Base-by-base conservation (phyloP, 23 red algal species). In the Gracilaria caudata region DNA sequence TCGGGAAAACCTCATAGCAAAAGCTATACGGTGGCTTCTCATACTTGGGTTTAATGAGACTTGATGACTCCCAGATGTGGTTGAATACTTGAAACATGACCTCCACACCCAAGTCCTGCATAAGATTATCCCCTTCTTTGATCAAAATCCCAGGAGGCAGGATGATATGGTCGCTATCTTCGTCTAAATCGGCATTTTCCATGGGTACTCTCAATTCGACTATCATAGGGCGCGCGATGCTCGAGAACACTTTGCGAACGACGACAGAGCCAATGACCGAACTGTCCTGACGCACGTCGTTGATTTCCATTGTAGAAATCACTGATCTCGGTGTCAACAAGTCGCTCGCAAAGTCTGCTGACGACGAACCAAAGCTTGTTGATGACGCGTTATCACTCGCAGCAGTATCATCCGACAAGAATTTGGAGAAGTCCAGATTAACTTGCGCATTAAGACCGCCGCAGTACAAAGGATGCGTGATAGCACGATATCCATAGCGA, bases 211-310 rank as follows among this genome's bases (percentile, higher is more conserved):
- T 68, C 28, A 93, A 56, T 44, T 93, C 51, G 17, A 93, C 81
- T 28, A 93, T 93, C 90, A 93, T 93, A 17, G 92, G 92, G 34
- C 92, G 72, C n/a, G 92, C 92, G 45, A 94, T 89, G 71, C 75
- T 82, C 11, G 92, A 74, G 49, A 94, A 94, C 13, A 94, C 92
- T 56, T 94, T 94, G 73, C 76, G 64, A 2, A 94, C 83, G 25
- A 86, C 45, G 26, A 80, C 90, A 54, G 80, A 86, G 0, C 80
- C 81, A 14, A 93, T 73, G 10, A 92, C 79, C 19, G 81, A 78
- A 34, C 51, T 78, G 51, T 84, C 81, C 72, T 73, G 40, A 23
- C 82, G 64, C 6, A 84, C 21, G 39, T 76, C 47, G 29, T 92
- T 84, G 51, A 93, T 86, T 16, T 80, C 80, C 28, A 34, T 28